Evolutionary conservation across 805 yeast species (phyloP).

Genomic region (Zygosaccharomyces kombuchaensis): DNA sequence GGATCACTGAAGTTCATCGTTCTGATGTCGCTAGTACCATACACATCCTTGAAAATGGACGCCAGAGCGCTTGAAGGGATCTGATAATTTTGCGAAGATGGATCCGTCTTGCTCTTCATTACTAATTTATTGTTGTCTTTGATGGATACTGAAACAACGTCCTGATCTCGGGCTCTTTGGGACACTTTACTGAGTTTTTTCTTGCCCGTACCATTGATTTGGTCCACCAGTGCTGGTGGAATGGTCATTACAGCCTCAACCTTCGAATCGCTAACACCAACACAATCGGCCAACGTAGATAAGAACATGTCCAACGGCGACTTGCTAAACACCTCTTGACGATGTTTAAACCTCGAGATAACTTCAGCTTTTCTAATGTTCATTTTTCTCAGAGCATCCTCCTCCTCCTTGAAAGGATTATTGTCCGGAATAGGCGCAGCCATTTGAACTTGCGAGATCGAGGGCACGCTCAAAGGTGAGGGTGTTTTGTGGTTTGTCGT

Average conservation of each 20-base stretch:
- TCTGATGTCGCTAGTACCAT: slow-evolving; percentile 18
- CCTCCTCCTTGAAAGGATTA: slow-evolving; percentile 32
- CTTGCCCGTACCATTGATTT: slow-evolving; percentile 34
- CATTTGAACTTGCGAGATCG: slow-evolving; percentile 8
- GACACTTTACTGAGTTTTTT: slow-evolving; percentile 30
- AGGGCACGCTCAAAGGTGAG: slow-evolving; percentile 20
- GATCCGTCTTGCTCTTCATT: slow-evolving; percentile 27
- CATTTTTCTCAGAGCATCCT: slow-evolving; percentile 27
- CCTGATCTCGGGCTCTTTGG: slow-evolving; percentile 33
- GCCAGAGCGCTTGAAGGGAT: slow-evolving; percentile 23
- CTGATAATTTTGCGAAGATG: slow-evolving; percentile 13
- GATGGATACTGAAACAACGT: slow-evolving; percentile 23
- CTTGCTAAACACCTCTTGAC: slow-evolving; percentile 30
- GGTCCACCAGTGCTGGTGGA: slow-evolving; percentile 27
- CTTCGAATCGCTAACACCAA: slow-evolving; percentile 31
- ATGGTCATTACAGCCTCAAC: slow-evolving; percentile 24
- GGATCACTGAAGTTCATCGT: slow-evolving; percentile 18
- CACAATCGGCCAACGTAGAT: slow-evolving; percentile 32
- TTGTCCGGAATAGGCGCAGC: slow-evolving; percentile 12
- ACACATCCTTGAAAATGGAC: slow-evolving; percentile 23
- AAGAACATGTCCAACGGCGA: slow-evolving; percentile 34
- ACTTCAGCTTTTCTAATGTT: slow-evolving; percentile 31
- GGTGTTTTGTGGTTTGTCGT: slow-evolving; percentile 14
- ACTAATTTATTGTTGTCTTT: slow-evolving; percentile 25
- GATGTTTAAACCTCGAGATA: slow-evolving; percentile 33